Evolutionary conservation across 345 rosid genomes (phyloP), one percentile per base, ranked within the genome.

Genomic region (Carallia brachiata): DNA sequence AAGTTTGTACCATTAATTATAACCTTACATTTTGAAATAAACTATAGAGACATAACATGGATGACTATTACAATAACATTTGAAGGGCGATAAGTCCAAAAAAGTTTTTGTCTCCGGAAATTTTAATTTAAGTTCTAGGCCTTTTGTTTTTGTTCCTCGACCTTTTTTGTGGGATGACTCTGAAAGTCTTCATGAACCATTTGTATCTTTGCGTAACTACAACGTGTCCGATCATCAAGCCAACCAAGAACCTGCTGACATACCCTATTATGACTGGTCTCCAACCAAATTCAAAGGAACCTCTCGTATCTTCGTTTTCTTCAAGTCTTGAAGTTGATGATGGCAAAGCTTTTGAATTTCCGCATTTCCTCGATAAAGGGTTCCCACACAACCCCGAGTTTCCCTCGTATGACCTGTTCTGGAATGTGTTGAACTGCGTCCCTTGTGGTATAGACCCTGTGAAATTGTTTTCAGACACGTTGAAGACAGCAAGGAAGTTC

Each of bases 311-410:
- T 9, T 61, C 47, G 30, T 69, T 77, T 30, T 6, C 23, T 16
- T 40, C 12, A 0, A 10, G 28, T 9, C 30, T 4, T 19, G 39
- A 13, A 6, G 58, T 0, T 2, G 3, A 23, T 2, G 60, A 36
- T 8, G 37, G 52, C 40, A 23, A 23, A 23, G 23, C 4, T 9
- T 39, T 28, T 4, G 6, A 12, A 8, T 13, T n/a, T 15, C 19
- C 0, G 4, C 81, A 78, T 47, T 7, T n/a, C 6, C 56, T 2
- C 7, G 57, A 0, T 17, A 73, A 31, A 6, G 78, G 78, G 66
- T 16, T 30, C 32, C 78, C 82, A 36, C 82, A 70, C 8, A 70
- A 13, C 15, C 66, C 60, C 36, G 4, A 34, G 37, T 70, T 70
- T 32, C 66, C 66, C 17, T 56, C 58, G 30, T 61, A 70, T 6